Conservation (phyloP, 768 basidiomycete species). For the Nidularia pulvinata region DNA sequence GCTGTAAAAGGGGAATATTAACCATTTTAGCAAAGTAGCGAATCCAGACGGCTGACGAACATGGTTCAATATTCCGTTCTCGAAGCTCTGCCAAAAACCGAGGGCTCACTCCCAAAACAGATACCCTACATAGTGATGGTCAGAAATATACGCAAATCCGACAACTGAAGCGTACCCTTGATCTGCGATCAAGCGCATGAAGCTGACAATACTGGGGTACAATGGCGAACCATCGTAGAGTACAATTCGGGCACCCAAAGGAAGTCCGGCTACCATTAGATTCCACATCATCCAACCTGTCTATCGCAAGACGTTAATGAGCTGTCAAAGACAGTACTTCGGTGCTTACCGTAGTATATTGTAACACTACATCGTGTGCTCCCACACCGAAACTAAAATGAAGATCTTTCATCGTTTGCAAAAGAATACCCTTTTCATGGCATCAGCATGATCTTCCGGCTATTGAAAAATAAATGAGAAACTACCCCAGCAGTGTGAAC, state of each 20-base stretch:
- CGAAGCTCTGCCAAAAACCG: neutral
- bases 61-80: neutral
- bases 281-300: constrained; percentile 8
- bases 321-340: neutral
- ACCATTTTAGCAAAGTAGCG: too few relatives aligned
- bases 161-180: constrained; percentile 21
- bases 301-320: neutral
- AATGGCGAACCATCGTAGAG: constrained; percentile 57
- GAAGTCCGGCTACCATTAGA: constrained; percentile 20
- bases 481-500: neutral
- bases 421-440: neutral
- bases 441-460: neutral
- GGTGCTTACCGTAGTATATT: neutral
- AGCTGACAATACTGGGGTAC: constrained; percentile 37
- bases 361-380: neutral
- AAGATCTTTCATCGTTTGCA: neutral
- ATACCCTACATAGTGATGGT: neutral
- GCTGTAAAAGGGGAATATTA: constrained; percentile 20
- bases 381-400: neutral
- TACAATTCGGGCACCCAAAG: constrained; percentile 37
- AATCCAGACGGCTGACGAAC: neutral
- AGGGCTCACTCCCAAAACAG: constrained; percentile 1
- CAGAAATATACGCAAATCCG: neutral
- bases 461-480: neutral
- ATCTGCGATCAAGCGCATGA: constrained; percentile 42